Evolutionary conservation across 495 filamentous ascomycete species (phyloP).

Genomic region (Penicillium argentinense): DNA sequence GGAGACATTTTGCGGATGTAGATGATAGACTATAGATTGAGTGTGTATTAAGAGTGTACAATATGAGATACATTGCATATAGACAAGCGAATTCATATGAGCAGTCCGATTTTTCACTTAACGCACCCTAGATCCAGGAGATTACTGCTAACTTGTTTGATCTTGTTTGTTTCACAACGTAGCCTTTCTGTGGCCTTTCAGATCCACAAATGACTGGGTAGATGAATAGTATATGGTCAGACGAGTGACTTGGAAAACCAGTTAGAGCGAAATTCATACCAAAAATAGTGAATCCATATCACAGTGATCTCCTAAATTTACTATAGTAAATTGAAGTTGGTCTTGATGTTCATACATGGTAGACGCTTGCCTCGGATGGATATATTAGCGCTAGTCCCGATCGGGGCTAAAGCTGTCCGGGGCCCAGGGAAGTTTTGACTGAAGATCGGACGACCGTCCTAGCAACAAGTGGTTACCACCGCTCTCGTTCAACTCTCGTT

Average conservation of each 20-base stretch:
- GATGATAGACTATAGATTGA: neutral
- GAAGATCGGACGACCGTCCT: conserved; percentile 2
- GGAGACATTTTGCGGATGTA: conserved; percentile 42
- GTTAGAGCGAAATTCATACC: too few relatives aligned
- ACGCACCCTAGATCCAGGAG: too few relatives aligned
- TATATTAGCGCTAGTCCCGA: conserved; percentile 28
- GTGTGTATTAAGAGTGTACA: neutral
- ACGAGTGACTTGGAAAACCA: too few relatives aligned
- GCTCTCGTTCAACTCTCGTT: neutral
- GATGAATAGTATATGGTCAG: too few relatives aligned
- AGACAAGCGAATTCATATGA: neutral
- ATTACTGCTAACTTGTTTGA: neutral
- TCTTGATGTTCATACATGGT: neutral
- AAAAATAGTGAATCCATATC: too few relatives aligned
- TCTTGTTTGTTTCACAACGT: too few relatives aligned
- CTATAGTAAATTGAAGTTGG: too few relatives aligned
- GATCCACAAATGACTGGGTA: too few relatives aligned
- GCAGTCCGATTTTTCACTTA: neutral
- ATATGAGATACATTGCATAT: neutral
- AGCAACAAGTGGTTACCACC: neutral
- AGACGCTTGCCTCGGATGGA: too few relatives aligned
- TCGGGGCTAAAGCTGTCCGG: conserved; percentile 20
- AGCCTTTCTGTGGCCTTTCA: too few relatives aligned
- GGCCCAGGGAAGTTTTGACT: conserved; percentile 27
- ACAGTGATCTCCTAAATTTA: too few relatives aligned